phyloP scores from a whole-genome alignment of 495 filamentous ascomycete species.

The Lepidopterella palustris region DNA sequence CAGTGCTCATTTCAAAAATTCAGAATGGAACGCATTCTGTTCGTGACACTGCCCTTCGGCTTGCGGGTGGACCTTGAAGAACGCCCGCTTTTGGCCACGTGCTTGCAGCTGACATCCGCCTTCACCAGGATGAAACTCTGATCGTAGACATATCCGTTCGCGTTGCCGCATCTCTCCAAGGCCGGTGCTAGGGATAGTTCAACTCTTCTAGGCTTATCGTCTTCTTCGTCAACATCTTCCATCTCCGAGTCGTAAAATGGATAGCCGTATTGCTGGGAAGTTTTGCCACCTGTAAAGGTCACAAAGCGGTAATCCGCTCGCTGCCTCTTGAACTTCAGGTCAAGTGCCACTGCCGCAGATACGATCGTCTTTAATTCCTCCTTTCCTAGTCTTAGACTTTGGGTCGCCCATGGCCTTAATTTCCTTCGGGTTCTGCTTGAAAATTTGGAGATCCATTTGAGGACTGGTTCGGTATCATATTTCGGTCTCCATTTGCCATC shows the following conservation, averaged over 20 bases:
- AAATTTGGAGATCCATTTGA: constrained; percentile 21
- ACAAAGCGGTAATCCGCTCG: constrained; percentile 27
- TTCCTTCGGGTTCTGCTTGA: constrained; percentile 12
- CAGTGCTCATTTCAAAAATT: neutral
- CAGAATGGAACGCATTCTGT: neutral
- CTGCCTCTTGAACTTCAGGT: constrained; percentile 28
- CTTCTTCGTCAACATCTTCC: constrained; percentile 24
- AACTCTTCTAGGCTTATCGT: constrained; percentile 9
- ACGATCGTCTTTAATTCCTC: constrained; percentile 23
- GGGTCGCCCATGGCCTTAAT: constrained; percentile 22
- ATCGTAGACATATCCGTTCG: constrained; percentile 25
- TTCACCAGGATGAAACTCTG: constrained; percentile 25
- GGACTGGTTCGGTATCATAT: constrained; percentile 21
- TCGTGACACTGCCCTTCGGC: neutral
- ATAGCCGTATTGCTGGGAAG: constrained; percentile 19
- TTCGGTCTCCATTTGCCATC: constrained; percentile 27
- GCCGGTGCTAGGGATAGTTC: constrained; percentile 19
- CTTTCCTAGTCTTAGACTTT: constrained; percentile 15
- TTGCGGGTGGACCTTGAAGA: neutral
- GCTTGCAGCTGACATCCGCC: constrained; percentile 25
- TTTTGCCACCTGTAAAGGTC: constrained; percentile 18
- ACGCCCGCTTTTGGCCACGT: neutral
- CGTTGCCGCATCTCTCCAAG: constrained; percentile 27
- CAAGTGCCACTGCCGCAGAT: constrained; percentile 26
- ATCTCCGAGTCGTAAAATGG: constrained; percentile 25